Base-by-base conservation (phyloP, 306 rosid species). In the Acacia acuminata region DNA sequence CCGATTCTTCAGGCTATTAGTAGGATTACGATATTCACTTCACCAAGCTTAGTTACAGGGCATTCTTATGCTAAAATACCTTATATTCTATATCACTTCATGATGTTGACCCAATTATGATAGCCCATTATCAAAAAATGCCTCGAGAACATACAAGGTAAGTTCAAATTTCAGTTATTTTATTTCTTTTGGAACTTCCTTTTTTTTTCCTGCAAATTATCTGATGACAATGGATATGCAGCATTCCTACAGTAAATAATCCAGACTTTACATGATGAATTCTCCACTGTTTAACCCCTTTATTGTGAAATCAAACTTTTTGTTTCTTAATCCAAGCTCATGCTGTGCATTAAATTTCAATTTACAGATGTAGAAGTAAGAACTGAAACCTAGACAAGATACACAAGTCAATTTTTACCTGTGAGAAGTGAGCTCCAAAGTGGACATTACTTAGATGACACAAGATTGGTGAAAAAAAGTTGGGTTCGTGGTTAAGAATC, bases 61-160 rank as follows among this genome's bases (percentile, higher is more conserved):
- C 66, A 78, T 75, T 71, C 60, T 68, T 19, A 73, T 27, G 73
- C 73, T 40, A 56, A 71, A 58, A 19, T 43, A 44, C 32, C 69
- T 14, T 32, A 73, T 5, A 32, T 50, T 48, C 25, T 44, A 44
- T n/a, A 74, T 63, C 65, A 78, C 25, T 32, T 32, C 0, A 32
- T 43, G 13, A 47, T 43, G 14, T n/a, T 22, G 55, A 71, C 74
- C 77, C 78, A 79, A 53, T 44, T 20, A 65, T 48, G 63, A 80
- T 40, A 34, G 61, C 27, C 56, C 47, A n/a, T 14, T 22, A 20
- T 13, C 42, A 6, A 38, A 38, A 38, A 72, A 66, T 48, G 73
- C 60, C 78, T 67, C 27, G 3, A 65, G 20, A 70, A 40, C 15
- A 16, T 11, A 51, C 19, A 36, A 0, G 12, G 10, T 19, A 7